Percentiles rank a stretch among this genome's conserved stretches.
Conservation (phyloP, 257 asterid genomes). For the Primulina eburnea region DNA sequence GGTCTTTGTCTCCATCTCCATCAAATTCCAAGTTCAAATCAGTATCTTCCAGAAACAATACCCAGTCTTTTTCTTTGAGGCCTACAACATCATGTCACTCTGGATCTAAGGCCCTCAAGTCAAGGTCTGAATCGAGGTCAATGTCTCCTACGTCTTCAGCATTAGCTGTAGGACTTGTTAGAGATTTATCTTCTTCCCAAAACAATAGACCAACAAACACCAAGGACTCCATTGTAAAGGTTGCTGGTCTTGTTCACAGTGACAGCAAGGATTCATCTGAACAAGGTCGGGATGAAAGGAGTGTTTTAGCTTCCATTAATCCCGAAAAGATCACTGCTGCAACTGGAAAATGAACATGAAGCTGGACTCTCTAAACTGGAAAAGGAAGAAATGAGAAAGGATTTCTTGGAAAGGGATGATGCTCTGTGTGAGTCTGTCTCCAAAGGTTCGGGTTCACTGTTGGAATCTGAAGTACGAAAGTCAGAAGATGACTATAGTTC, state of each 20-base stretch:
- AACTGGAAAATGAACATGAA: conserved; percentile 15
- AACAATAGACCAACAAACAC: conserved; percentile 16
- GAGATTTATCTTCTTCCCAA: conserved; percentile 25
- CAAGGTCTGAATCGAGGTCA: conserved; percentile 21
- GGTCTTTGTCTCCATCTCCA: conserved; percentile 21
- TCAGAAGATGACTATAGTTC: conserved; percentile 25
- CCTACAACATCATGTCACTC: conserved; percentile 23
- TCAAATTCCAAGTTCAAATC: conserved; percentile 24
- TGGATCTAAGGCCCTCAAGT: background rate
- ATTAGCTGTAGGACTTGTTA: conserved; percentile 20
- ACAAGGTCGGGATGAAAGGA: conserved; percentile 13
- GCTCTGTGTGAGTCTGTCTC: conserved; percentile 12
- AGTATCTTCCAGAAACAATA: conserved; percentile 23
- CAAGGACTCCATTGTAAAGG: conserved; percentile 10
- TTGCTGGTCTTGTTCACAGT: conserved; percentile 16
- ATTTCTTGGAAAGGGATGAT: conserved; percentile 4
- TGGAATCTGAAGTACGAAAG: conserved; percentile 7
- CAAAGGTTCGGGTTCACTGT: conserved; percentile 18
- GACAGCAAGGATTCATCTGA: conserved; percentile 14
- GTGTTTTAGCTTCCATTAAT: conserved; percentile 5
- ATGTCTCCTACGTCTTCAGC: conserved; percentile 23
- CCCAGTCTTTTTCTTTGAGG: conserved; percentile 26
- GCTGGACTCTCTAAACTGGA: conserved; percentile 6
- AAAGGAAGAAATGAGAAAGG: background rate
- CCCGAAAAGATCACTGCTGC: conserved; percentile 3